Conservation (phyloP, 257 asterid species). For the Paraleonurus japonicus region DNA sequence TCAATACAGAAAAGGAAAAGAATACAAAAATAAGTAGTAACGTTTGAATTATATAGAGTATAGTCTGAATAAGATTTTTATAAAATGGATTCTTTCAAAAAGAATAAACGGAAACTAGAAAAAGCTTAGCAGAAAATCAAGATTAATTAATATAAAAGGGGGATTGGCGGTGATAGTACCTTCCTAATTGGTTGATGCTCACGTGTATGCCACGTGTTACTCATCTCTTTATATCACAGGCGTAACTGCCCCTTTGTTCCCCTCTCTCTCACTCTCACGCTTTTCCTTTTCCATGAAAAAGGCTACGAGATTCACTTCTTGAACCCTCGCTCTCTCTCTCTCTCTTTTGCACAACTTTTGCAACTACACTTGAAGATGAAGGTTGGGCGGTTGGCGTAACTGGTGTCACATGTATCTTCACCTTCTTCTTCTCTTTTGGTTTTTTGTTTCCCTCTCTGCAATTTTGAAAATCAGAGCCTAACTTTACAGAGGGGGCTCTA, state of each 20-base stretch:
- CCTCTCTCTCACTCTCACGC: constrained; percentile 24
- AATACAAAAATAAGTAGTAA: background rate
- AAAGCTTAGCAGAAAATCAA: background rate
- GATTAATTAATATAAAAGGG: background rate
- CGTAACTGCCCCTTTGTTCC: constrained; percentile 28
- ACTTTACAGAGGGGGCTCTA: constrained; percentile 43
- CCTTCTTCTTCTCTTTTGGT: constrained; percentile 27
- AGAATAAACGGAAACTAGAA: background rate
- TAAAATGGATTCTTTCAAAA: background rate
- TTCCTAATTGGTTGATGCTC: constrained; percentile 25
- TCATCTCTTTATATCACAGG: constrained; percentile 37
- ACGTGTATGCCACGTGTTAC: constrained; percentile 58
- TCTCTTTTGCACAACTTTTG: constrained; percentile 15
- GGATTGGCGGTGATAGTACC: constrained; percentile 23
- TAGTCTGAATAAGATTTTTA: background rate
- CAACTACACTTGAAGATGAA: constrained; percentile 38
- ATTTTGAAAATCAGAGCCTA: constrained; percentile 63
- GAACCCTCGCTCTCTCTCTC: constrained; percentile 21
- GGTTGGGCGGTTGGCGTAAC: constrained; percentile 40
- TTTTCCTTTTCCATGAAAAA: constrained; percentile 59
- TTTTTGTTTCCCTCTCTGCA: constrained; percentile 47
- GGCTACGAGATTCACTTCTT: constrained; percentile 36
- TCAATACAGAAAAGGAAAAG: constrained; percentile 6
- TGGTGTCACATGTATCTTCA: constrained; percentile 44
- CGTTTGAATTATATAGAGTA: constrained; percentile 11